A percentile compares a stretch with the other conserved stretches of the same genome.
Evolutionary conservation across 441 rosid genomes (phyloP).

Genomic region (Corymbia calophylla): DNA sequence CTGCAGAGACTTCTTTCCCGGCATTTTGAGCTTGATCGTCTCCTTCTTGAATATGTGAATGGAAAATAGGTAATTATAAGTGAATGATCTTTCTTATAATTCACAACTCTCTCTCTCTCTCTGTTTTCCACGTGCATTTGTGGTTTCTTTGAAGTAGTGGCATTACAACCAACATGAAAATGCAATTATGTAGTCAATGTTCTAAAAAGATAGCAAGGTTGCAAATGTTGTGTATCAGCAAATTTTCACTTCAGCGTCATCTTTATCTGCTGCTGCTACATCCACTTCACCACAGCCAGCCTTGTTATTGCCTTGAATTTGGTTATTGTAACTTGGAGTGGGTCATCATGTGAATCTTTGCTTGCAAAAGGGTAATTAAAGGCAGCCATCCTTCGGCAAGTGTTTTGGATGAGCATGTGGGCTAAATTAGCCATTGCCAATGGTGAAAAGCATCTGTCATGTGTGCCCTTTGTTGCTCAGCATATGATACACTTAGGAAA

Average conservation of each 20-base stretch:
- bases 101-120: not conserved
- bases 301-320: not conserved
- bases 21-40: constrained; percentile 76
- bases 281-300: not conserved
- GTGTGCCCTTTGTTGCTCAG: not conserved
- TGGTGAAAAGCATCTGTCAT: not conserved
- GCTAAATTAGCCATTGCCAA: not conserved
- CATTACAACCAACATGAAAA: not conserved
- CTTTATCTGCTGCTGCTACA: not conserved
- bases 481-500: not conserved
- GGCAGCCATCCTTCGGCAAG: not conserved
- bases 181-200: not conserved
- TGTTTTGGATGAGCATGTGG: not conserved
- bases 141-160: not conserved
- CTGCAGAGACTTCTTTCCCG: constrained; percentile 60
- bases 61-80: constrained; percentile 34
- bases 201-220: not conserved
- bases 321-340: not conserved
- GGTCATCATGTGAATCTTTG: not conserved
- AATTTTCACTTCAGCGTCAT: not conserved
- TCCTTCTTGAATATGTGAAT: constrained; percentile 57
- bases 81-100: not conserved
- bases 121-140: not conserved
- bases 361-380: not conserved
- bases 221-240: not conserved